Conservation (phyloP, 805 yeast genomes). For the Candida parachauliodes region DNA sequence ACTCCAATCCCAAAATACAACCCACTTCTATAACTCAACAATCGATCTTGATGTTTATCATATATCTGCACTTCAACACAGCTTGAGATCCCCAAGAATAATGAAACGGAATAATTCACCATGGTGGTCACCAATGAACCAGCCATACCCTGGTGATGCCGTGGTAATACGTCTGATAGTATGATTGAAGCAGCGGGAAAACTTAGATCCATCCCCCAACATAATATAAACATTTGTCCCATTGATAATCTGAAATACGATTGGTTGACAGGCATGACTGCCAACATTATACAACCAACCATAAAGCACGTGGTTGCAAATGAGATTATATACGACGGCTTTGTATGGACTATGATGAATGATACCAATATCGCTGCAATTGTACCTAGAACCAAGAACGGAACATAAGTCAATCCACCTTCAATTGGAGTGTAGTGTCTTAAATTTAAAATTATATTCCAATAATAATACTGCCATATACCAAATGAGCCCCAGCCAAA, state of each 20-base stretch:
- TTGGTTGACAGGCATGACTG: conserved; percentile 56
- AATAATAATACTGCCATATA: conserved; percentile 64
- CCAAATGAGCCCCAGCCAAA: conserved; percentile 82
- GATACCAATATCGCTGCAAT: conserved; percentile 55
- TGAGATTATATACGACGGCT: conserved; percentile 49
- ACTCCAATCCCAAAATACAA: conserved; percentile 60
- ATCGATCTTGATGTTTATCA: conserved; percentile 9
- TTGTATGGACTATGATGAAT: conserved; percentile 39
- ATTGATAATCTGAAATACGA: conserved; percentile 56
- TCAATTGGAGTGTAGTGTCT: conserved; percentile 39
- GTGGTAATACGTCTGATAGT: conserved; percentile 56
- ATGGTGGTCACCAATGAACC: conserved; percentile 70
- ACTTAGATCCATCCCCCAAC: conserved; percentile 76
- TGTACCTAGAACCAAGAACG: conserved; percentile 50
- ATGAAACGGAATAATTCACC: conserved; percentile 66
- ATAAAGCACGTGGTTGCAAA: conserved; percentile 52
- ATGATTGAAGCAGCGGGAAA: conserved; percentile 73
- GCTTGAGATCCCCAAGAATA: conserved; percentile 70
- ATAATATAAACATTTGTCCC: conserved; percentile 51
- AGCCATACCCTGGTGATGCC: conserved; percentile 71
- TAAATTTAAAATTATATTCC: conserved; percentile 48
- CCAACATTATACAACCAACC: conserved; percentile 50
- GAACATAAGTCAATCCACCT: conserved; percentile 40
- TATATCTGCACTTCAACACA: conserved; percentile 47
- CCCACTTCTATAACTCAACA: conserved; percentile 54